phyloP scores from a whole-genome alignment of 2,329 filamentous ascomycete species.

The Ophiostoma sp. region DNA sequence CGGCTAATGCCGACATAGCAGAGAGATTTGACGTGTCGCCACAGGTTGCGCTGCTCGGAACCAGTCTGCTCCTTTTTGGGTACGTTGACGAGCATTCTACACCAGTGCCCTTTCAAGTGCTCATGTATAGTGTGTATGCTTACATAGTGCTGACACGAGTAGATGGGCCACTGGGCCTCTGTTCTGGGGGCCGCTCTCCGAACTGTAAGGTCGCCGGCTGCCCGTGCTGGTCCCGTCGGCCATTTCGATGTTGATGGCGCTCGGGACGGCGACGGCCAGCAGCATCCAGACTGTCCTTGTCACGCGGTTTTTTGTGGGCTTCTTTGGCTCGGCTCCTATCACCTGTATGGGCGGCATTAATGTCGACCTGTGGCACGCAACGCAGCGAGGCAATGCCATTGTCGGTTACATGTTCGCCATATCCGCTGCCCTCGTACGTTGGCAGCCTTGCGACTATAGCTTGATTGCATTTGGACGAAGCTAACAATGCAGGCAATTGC shows the following conservation, averaged over 20 bases:
- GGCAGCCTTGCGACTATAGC: background rate
- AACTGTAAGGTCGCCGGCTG: background rate
- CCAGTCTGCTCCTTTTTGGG: slow-evolving; percentile 17
- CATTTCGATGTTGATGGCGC: background rate
- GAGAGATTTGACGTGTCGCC: slow-evolving; percentile 15
- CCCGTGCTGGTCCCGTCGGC: background rate
- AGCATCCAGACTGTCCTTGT: slow-evolving; percentile 1
- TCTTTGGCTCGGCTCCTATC: slow-evolving; percentile 17
- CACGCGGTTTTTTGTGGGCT: background rate
- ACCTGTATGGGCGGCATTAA: slow-evolving; percentile 16
- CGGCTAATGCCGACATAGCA: slow-evolving; percentile 15
- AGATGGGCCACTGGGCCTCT: background rate
- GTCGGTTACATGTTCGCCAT: slow-evolving; percentile 13
- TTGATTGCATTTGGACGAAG: too few relatives aligned
- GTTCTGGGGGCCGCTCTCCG: background rate
- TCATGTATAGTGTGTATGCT: background rate
- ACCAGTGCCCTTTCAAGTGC: background rate
- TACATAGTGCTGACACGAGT: background rate
- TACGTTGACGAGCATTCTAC: slow-evolving; percentile 6
- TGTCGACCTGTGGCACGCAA: slow-evolving; percentile 16
- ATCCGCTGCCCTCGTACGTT: slow-evolving; percentile 7
- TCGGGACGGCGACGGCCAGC: background rate
- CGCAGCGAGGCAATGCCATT: slow-evolving; percentile 19
- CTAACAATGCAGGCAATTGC: background rate
- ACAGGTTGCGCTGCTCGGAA: slow-evolving; percentile 16